Evolutionary conservation across 2,329 filamentous ascomycete genomes (phyloP), one percentile per base, ranked within the genome.

Genomic region (Orbilia oligospora): DNA sequence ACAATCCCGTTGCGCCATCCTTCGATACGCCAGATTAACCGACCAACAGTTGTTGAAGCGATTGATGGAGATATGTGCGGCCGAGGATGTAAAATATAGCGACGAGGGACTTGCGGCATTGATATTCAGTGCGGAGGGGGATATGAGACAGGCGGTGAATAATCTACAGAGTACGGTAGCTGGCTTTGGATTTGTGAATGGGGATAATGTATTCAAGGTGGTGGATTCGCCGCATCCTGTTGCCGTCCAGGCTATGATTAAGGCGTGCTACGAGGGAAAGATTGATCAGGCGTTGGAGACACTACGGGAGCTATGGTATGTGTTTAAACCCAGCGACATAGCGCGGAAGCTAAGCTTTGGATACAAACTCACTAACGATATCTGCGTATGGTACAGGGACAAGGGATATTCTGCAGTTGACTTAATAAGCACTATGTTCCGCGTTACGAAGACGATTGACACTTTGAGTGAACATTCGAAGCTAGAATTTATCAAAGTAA

Each of bases 101-200:
- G 96, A 99, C 82, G 95, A 98, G 84, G 96, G 96, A 0, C 88
- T 98, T 76, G 96, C 95, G 0, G 96, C 96, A n/a, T 87, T 99
- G 38, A 94, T 99, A 0, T 99, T 99, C 86, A 96, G 92, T 80
- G 96, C 96, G 5, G 96, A 99, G 85, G 96, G 96, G 71, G 96
- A 99, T 84, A 99, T 99, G 96, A 90, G 96, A 79, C 96, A 99
- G 86, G 96, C 96, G 41, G 97, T 99, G 87, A 99, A 99, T 86
- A 98, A 98, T 85, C 86, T 99, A 81, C 96, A 99, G 84, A 97
- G 93, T 81, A 98, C 96, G 0, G 90, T 88, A 84, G 94, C 95
- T 3, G 96, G 96, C 0, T 99, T 98, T 83, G 95, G 94, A 0
- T 97, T 99, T 82, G 93, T 99, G n/a, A 97, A 91, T 71, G 94